Conservation (phyloP, 2,329 filamentous ascomycete genomes). For the Coleophoma cylindrospora region DNA sequence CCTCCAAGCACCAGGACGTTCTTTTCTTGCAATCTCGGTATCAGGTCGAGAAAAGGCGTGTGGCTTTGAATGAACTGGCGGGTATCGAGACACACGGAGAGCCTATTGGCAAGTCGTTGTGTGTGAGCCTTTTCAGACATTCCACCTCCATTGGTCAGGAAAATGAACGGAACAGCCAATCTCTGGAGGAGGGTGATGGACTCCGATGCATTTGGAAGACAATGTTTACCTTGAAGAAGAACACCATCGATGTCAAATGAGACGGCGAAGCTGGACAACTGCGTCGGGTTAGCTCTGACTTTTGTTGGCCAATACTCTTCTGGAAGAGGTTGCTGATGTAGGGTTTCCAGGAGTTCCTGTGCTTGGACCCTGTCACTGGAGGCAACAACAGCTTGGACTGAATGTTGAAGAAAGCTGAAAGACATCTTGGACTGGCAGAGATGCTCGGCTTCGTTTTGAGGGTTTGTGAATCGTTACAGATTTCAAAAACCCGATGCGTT, state of each 20-base stretch:
- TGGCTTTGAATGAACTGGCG: constrained; percentile 70
- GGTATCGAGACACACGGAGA: constrained; percentile 54
- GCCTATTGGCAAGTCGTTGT: constrained; percentile 59
- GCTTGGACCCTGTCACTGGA: too few species aligned
- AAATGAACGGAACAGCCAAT: constrained; percentile 67
- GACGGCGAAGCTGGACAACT: constrained; percentile 24
- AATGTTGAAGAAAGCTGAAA: too few species aligned
- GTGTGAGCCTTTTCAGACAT: constrained; percentile 60
- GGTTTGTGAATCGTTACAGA: too few species aligned
- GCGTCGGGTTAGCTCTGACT: too few species aligned
- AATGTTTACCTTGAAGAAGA: constrained; percentile 61
- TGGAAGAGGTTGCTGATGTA: too few species aligned
- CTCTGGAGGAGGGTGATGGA: constrained; percentile 64
- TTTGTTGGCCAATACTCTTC: too few species aligned
- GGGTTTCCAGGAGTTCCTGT: too few species aligned
- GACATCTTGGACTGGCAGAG: too few species aligned
- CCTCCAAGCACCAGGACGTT: constrained; percentile 70
- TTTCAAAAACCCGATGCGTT: too few species aligned
- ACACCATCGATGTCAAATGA: constrained; percentile 74
- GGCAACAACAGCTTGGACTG: too few species aligned
- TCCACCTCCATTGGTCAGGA: constrained; percentile 67
- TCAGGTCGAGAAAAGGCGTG: constrained; percentile 67
- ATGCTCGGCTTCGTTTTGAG: too few species aligned
- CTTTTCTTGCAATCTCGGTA: constrained; percentile 59
- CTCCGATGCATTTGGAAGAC: constrained; percentile 59